Evolutionary conservation across 768 basidiomycete genomes (phyloP).

Genomic region (Suillus hirtellus): DNA sequence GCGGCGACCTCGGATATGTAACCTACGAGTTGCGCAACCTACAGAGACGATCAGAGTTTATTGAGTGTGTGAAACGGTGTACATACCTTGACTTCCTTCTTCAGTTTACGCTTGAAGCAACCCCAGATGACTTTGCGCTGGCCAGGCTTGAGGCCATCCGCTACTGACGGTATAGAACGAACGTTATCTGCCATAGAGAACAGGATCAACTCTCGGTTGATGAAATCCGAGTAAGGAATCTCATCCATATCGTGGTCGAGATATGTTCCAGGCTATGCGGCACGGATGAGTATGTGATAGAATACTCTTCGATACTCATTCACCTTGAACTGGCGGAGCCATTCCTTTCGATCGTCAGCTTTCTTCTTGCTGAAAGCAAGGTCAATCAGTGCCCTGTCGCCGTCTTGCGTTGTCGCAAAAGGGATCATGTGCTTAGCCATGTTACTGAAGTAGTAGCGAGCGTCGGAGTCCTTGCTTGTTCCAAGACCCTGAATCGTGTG

Average conservation of each 20-base stretch:
- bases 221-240: constrained; percentile 90
- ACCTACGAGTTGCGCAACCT: constrained; percentile 95
- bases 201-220: constrained; percentile 95
- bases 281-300: background rate
- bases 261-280: constrained; percentile 82
- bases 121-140: constrained; percentile 97
- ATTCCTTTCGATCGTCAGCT: constrained; percentile 97
- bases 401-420: constrained; percentile 77
- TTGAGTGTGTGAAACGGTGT: background rate
- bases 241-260: constrained; percentile 86
- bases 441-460: constrained; percentile 88
- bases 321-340: constrained; percentile 92
- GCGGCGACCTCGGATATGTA: constrained; percentile 92
- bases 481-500: constrained; percentile 79
- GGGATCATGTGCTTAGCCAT: constrained; percentile 95
- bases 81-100: constrained; percentile 83
- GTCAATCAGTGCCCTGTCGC: constrained; percentile 88
- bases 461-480: constrained; percentile 87
- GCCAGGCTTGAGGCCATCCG: constrained; percentile 95
- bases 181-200: constrained; percentile 99
- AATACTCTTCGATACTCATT: constrained; percentile 11
- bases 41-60: background rate
- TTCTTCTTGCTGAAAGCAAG: constrained; percentile 99
- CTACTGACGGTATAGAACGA: constrained; percentile 93
- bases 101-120: constrained; percentile 93